A percentile compares a stretch with the other conserved stretches of the same genome.
Conservation (phyloP, 2,329 filamentous ascomycete genomes). For the Ascosphaera aggregata region DNA sequence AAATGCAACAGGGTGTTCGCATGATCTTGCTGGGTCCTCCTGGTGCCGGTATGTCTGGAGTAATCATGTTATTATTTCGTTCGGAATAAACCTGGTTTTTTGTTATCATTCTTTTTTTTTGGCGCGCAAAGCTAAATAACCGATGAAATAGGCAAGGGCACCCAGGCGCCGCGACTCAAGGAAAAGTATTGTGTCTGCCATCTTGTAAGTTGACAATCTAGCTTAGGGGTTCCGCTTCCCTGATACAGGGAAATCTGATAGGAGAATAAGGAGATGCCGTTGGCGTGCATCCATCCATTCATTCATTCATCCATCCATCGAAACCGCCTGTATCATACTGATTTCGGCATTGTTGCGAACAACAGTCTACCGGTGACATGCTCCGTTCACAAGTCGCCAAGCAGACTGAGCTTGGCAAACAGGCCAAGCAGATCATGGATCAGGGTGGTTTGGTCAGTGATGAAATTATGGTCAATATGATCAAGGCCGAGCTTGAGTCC, state of each 20-base stretch:
- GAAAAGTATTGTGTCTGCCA: constrained; percentile 96
- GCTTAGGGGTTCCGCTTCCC: no score
- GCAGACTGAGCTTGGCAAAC: constrained; percentile 80
- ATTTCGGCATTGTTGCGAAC: constrained; percentile 5
- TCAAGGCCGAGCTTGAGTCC: constrained; percentile 84
- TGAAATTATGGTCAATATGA: constrained; percentile 99
- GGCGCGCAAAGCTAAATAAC: no score
- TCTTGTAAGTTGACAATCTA: constrained; percentile 38
- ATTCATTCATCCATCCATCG: no score
- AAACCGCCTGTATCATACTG: background rate
- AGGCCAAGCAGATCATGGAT: constrained; percentile 99
- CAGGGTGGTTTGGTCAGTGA: constrained; percentile 92
- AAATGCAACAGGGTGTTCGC: constrained; percentile 44
- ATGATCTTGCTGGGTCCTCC: constrained; percentile 97
- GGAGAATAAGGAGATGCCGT: no score
- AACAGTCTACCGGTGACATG: constrained; percentile 93
- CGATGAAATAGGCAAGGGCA: constrained; percentile 62
- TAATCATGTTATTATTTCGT: no score
- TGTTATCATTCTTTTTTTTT: constrained; percentile 7
- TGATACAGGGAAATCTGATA: no score
- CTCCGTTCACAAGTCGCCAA: constrained; percentile 93
- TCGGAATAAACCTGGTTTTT: no score
- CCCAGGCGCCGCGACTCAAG: constrained; percentile 93
- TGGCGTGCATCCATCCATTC: no score
- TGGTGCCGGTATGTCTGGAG: constrained; percentile 68